Conservation (phyloP, 2,329 filamentous ascomycete species). For the Cordyceps cateniannulata region DNA sequence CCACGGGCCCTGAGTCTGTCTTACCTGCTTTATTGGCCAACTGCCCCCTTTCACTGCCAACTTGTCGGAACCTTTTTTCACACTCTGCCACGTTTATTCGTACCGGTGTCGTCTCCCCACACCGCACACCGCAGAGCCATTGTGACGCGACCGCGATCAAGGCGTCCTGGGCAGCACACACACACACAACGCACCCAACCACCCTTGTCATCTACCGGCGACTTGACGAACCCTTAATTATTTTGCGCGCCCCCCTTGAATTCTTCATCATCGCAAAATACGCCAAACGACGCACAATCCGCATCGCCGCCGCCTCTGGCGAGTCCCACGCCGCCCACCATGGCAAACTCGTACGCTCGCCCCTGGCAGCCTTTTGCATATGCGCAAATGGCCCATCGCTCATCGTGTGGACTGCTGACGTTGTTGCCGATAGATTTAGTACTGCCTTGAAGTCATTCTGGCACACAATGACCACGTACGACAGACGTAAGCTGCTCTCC, state of each 20-base stretch:
- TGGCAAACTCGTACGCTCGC: slow-evolving; percentile 12
- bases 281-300: not conserved
- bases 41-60: not conserved
- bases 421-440: slow-evolving; percentile 45
- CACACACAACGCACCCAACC: not conserved
- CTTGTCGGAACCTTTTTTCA: not conserved
- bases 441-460: slow-evolving; percentile 83
- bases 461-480: slow-evolving; percentile 78
- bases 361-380: not conserved
- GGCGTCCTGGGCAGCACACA: not conserved
- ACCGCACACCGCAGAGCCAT: not conserved
- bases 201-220: not conserved
- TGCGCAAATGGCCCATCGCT: not conserved
- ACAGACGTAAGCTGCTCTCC: slow-evolving; percentile 48
- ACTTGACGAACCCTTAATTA: not conserved
- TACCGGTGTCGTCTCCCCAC: not conserved
- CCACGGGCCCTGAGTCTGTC: not conserved
- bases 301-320: not conserved
- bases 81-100: not conserved
- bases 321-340: not conserved
- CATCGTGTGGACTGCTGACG: not conserved
- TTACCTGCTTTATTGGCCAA: not conserved
- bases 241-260: not conserved
- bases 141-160: slow-evolving; percentile 14
- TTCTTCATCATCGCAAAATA: not conserved